Evolutionary conservation across 73 alveolate species (phyloP), one percentile per base, ranked within the genome.

Genomic region (Paramecium bursaria): DNA sequence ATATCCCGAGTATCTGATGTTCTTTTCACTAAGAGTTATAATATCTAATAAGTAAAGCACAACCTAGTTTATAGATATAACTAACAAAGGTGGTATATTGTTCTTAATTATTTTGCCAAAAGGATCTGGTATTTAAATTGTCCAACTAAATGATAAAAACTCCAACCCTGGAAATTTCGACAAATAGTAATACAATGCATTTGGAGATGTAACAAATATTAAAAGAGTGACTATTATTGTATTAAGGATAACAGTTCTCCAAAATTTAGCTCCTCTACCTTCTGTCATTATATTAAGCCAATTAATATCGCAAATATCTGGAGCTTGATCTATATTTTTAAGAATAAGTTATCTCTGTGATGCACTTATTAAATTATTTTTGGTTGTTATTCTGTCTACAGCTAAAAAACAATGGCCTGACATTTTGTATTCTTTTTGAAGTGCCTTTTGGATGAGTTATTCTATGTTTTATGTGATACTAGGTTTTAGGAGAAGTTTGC

Each of bases 161-260:
- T 57, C 76, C 17, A 57, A 57, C 7, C 76, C 76, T 10, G 76
- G 76, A 30, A 57, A 57, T 57, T 29, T 57, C 9, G 76, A 57
- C 33, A 57, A 57, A 57, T 57, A 57, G 7, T 57, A 57, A 57
- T 57, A 57, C 33, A 57, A 57, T 6, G 76, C 76, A 19, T 57
- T 23, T 23, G 76, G 76, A 3, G 76, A 57, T 9, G 76, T 57
- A 4, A 57, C 76, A 57, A 57, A 57, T 2, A 57, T 57, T 19
- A 57, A 50, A 2, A 57, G 9, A 9, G 49, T 30, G 51, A 57
- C 33, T 9, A 57, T 57, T 57, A 57, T 30, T 29, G 33, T 30
- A 57, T 57, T 57, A 2, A 30, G 49, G 17, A 57, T 57, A 57
- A 57, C 33, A 1, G 76, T 57, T 9, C 76, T 57, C 76, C 76